These are phyloP conservation scores for Rhodotorula graminis DNA, from an alignment of 768 basidiomycete genomes.

Conservation along the genomic window DNA sequence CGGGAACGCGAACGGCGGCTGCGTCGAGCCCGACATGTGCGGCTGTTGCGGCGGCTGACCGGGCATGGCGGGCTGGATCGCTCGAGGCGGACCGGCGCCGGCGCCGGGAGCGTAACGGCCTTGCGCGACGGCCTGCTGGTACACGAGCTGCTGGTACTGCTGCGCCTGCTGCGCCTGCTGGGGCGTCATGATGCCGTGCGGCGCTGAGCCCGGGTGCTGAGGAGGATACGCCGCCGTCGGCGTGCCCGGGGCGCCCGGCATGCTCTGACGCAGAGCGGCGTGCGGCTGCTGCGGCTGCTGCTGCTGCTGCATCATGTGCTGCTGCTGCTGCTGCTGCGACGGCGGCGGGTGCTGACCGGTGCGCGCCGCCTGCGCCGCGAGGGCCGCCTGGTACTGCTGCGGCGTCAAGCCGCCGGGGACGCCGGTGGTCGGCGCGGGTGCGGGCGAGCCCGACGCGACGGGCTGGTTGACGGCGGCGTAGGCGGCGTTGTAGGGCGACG, in stretches of 20 bases:
- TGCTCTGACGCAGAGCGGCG: background rate
- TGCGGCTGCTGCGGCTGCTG: background rate
- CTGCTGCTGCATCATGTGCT: background rate
- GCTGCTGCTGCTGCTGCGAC: background rate
- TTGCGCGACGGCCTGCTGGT: background rate
- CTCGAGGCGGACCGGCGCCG: background rate
- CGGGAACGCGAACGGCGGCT: conserved; percentile 8
- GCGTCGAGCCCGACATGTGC: too few species aligned
- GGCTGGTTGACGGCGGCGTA: conserved; percentile 18
- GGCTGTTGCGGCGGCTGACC: background rate
- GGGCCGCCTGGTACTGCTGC: background rate
- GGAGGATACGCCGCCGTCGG: background rate
- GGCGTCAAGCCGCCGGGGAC: background rate
- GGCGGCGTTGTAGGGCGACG: conserved; percentile 4
- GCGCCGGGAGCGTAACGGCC: background rate
- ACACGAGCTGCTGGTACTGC: background rate
- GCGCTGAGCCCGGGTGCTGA: background rate
- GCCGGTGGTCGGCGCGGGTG: conserved; percentile 1
- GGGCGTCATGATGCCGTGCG: background rate
- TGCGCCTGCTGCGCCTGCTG: background rate
- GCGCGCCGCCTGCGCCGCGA: background rate
- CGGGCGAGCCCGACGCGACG: conserved; percentile 38
- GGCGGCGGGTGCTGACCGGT: too few species aligned
- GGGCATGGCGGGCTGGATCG: background rate
- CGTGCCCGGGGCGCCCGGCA: conserved; percentile 18